These are phyloP conservation scores for Monsonia emarginata DNA, from an alignment of 441 rosid genomes.

Conservation along the genomic window DNA sequence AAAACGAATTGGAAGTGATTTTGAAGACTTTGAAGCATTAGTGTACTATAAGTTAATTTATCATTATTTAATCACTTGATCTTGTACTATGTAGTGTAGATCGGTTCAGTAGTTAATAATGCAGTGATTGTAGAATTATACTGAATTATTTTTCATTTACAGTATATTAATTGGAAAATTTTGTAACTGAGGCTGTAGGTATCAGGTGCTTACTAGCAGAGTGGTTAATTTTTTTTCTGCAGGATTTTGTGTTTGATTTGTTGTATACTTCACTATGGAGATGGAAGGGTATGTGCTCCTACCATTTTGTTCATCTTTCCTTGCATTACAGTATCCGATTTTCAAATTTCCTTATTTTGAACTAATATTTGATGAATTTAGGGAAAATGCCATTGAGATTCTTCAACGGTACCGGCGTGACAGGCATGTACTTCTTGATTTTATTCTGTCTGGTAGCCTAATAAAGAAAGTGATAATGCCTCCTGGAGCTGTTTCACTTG, in stretches of 20 bases:
- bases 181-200: constrained; percentile 17
- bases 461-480: constrained; percentile 94
- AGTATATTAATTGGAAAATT: neutral
- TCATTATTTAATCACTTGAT: neutral
- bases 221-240: constrained; percentile 8
- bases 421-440: constrained; percentile 67
- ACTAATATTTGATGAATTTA: constrained; percentile 19
- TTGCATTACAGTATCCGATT: neutral
- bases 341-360: neutral
- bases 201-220: constrained; percentile 5
- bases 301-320: neutral
- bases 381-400: constrained; percentile 66
- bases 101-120: neutral
- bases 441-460: constrained; percentile 69
- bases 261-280: constrained; percentile 12
- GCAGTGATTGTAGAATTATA: neutral
- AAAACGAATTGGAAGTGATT: neutral
- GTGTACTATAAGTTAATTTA: neutral
- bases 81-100: neutral
- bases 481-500: constrained; percentile 91
- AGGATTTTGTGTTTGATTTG: constrained; percentile 1
- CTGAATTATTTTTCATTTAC: neutral
- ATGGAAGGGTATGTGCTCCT: constrained; percentile 46
- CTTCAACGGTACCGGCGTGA: constrained; percentile 84
- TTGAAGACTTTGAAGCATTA: neutral